Evolutionary conservation across 2,329 filamentous ascomycete species (phyloP).

Genomic region (Pyrenophora teres): DNA sequence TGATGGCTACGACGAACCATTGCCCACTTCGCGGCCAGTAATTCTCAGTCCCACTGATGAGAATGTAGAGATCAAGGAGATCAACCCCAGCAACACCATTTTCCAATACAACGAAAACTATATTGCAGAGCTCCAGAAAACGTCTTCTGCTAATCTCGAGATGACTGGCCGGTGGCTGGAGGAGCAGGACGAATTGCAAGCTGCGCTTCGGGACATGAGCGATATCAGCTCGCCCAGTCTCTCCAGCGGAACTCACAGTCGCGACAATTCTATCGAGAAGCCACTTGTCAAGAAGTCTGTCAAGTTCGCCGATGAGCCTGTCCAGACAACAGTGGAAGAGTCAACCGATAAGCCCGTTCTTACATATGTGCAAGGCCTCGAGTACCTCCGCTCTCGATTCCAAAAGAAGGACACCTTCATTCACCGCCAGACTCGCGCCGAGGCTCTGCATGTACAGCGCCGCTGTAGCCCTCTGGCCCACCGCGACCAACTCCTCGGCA

Average conservation of each 20-base stretch:
- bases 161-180: conserved; percentile 85
- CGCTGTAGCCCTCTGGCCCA: conserved; percentile 74
- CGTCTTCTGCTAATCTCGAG: conserved; percentile 75
- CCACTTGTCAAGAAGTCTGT: conserved; percentile 70
- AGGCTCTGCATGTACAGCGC: conserved; percentile 83
- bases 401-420: conserved; percentile 77
- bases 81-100: conserved; percentile 67
- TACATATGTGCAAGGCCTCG: conserved; percentile 87
- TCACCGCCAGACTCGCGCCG: conserved; percentile 81
- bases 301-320: conserved; percentile 63
- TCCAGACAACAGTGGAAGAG: conserved; percentile 31
- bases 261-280: conserved; percentile 44
- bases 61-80: conserved; percentile 56
- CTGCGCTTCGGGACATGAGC: conserved; percentile 64
- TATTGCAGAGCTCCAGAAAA: conserved; percentile 71
- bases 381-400: conserved; percentile 70
- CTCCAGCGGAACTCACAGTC: conserved; percentile 38
- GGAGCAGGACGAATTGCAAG: conserved; percentile 78
- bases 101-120: conserved; percentile 78
- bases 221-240: conserved; percentile 48
- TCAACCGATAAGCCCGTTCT: conserved; percentile 59
- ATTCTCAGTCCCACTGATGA: conserved; percentile 43
- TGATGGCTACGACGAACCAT: conserved; percentile 38
- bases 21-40: conserved; percentile 39
- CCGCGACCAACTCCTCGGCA: conserved; percentile 80